phyloP scores from a whole-genome alignment of 495 filamentous ascomycete species.

The Chaetomium tenue region DNA sequence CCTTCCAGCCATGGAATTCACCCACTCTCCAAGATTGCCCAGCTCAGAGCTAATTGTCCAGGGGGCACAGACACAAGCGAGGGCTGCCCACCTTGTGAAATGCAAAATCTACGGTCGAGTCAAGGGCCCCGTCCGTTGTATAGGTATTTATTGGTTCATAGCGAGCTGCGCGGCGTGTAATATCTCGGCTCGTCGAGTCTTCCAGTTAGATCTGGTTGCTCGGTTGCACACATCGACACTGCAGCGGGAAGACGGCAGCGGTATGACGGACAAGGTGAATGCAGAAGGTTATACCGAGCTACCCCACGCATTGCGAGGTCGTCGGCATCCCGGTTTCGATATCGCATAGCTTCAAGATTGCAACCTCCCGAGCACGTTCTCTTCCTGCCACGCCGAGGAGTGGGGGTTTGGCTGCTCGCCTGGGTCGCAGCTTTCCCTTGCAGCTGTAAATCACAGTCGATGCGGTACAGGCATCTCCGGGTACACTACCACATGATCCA shows the following conservation, averaged over 20 bases:
- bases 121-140: too few species aligned
- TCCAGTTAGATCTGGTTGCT: neutral
- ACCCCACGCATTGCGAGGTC: neutral
- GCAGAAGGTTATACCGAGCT: neutral
- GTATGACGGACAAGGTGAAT: neutral
- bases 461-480: conserved; percentile 7
- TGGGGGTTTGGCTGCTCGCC: neutral
- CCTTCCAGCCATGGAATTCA: neutral
- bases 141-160: too few species aligned
- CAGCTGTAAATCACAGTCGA: neutral
- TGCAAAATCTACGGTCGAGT: too few species aligned
- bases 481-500: conserved; percentile 17
- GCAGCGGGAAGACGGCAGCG: neutral
- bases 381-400: neutral
- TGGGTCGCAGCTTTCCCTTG: neutral
- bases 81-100: too few species aligned
- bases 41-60: conserved; percentile 23
- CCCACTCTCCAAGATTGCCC: neutral
- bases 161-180: too few species aligned
- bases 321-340: conserved; percentile 4
- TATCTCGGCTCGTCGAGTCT: too few species aligned
- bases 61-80: neutral
- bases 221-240: neutral
- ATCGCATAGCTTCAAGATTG: neutral
- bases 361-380: conserved; percentile 10